Evolutionary conservation across 768 basidiomycete genomes (phyloP), one percentile per base, ranked within the genome.

Genomic region (Chlorophyllum brunneum): DNA sequence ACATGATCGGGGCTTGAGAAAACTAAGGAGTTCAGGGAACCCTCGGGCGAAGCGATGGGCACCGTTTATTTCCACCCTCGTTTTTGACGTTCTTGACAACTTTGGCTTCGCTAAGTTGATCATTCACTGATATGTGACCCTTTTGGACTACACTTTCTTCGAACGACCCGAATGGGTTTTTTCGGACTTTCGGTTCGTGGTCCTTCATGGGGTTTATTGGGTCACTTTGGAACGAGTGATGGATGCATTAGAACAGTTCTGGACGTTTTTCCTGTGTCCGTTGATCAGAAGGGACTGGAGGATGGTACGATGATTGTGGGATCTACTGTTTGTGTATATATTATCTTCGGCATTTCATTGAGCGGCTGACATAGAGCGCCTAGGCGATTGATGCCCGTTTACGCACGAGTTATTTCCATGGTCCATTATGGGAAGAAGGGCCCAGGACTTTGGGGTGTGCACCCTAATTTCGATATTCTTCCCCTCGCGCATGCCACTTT

Each of bases 61-160:
- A 15, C 51, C 51, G 20, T 37, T 27, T 6, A 29, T 16, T 51
- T 41, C 48, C 48, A 50, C 48, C 48, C 48, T 42, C 39, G 48
- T 43, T 51, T 43, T 43, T 41, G 40, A 42, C 31, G 0, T 43
- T 26, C n/a, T 11, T 41, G 48, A 40, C 0, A 31, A 24, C n/a
- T 29, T 7, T 31, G 8, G 3, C 31, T 16, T 18, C 20, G 11
- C 22, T 23, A 33, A n/a, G n/a, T n/a, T n/a, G n/a, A n/a, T n/a
- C n/a, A n/a, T n/a, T n/a, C n/a, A n/a, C n/a, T 42, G 15, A n/a
- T 11, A 24, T 26, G 5, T 36, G 0, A 8, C 31, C 6, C 15
- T 11, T 24, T 31, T 34, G 22, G 13, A 16, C 46, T 47, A 34
- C 22, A 15, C 23, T 20, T 23, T 37, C 3, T 27, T 47, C 13